Percentiles rank a stretch among this genome's conserved stretches.
These are phyloP conservation scores for Hyparrhenia diplandra DNA, from an alignment of 176 grass and related monocot genomes.

Conservation along the genomic window DNA sequence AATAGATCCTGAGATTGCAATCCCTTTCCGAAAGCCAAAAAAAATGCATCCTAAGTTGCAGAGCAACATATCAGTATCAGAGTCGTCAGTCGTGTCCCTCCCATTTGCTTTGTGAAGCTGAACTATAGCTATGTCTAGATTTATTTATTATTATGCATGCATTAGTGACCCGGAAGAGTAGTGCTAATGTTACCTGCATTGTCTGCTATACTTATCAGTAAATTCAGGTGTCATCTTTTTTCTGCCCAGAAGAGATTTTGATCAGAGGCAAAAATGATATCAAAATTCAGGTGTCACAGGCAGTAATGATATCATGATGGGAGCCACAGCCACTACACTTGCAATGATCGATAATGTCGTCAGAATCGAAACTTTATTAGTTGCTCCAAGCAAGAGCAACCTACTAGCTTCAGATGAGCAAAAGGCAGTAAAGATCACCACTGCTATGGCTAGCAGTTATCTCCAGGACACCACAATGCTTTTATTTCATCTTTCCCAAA, in stretches of 20 bases:
- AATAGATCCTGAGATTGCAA: slow-evolving; percentile 50
- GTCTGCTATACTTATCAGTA: not conserved
- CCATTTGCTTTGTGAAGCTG: not conserved
- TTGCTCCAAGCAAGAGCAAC: not conserved
- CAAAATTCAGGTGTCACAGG: too few relatives aligned
- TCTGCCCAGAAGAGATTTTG: not conserved
- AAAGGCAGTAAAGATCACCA: not conserved
- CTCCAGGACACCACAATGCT: not conserved
- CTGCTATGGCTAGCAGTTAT: not conserved
- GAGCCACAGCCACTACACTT: not conserved
- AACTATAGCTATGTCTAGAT: too few relatives aligned
- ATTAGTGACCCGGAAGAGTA: not conserved
- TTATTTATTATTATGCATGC: not conserved
- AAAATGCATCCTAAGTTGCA: not conserved
- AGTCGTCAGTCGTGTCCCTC: too few relatives aligned
- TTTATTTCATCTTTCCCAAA: not conserved
- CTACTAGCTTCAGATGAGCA: not conserved
- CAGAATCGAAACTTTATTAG: not conserved
- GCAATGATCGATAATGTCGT: not conserved
- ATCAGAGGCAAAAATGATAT: not conserved
- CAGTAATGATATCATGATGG: not conserved
- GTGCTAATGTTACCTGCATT: not conserved
- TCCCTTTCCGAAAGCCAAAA: not conserved
- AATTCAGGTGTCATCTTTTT: too few relatives aligned
- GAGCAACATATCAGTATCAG: not conserved